Base-by-base conservation (phyloP, 495 filamentous ascomycete genomes). In the Annulohypoxylon moriforme region DNA sequence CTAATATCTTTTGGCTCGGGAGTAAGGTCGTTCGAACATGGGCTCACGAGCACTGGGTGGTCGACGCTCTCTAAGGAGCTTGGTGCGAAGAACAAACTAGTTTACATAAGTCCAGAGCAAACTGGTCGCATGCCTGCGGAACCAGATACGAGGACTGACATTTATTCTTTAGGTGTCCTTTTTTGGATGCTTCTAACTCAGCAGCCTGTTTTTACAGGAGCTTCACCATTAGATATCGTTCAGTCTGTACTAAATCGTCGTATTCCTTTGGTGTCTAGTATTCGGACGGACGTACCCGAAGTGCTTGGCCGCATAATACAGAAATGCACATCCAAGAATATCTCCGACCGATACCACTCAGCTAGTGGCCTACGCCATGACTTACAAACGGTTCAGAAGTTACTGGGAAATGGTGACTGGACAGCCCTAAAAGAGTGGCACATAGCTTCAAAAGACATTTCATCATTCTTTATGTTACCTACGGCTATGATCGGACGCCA, bases 61-160 rank as follows among this genome's bases (percentile, higher is more conserved):
- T 91, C 89, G 7, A 84, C 89, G 1, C 82, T 97, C 40, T 93
- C 91, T 4, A 88, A 89, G 40, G 92, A 96, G 76, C 79, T 93
- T 36, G 94, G 93, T 0, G 90, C 92, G 25, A 92, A 92, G 75
- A 90, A 92, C 71, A 96, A 96, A 79, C 82, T 97, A 20, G 88
- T 93, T 64, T 96, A 90, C 74, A 94, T 97, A 76, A 93, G 92
- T 46, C 93, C 94, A 0, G 94, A 97, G 72, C 94, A 97, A 83
- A 97, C 94, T 13, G 94, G 94, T 24, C 89, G 94, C 14, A 90
- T 96, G 87, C 91, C 93, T 2, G 93, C 91, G 16, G 93, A 96
- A 73, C 94, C 94, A 0, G 94, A 97, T 80, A 92, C 88, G 61
- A 87, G 94, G 49, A 97, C 94, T 9, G 94, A 97, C 79, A 94